Evolutionary conservation across 2,329 filamentous ascomycete species (phyloP), one percentile per base, ranked within the genome.

Genomic region (Acrocalymma vagum): DNA sequence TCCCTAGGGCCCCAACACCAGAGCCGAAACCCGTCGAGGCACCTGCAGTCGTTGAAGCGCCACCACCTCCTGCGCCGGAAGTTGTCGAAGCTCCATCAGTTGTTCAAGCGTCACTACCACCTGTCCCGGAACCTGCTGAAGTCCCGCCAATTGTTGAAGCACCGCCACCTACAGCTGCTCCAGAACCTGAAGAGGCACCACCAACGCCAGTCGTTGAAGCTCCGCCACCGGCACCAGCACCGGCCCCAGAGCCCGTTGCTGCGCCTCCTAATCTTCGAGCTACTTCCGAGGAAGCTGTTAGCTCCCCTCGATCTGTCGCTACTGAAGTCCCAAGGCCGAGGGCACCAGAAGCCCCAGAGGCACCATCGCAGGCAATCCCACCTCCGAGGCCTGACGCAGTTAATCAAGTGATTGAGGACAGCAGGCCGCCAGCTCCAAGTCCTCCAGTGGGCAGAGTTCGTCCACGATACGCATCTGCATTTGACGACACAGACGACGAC

Each of bases 381-480:
- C 41, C 49, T 33, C 42, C 55, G 56, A 48, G 58, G 49, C 34
- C 45, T 13, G 33, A 36, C 18, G 55, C 50, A 30, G 30, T 49
- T 25, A 51, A 50, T 33, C 53, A 55, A 38, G 24, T 51, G 28
- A 21, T 63, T 14, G 62, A 67, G 41, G 62, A 65, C 16, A 51
- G 48, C 29, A 58, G 64, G 52, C 65, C 65, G 14, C 60, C 65
- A 37, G 63, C 65, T 41, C 65, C 65, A 20, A 64, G 61, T 38
- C 64, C 65, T 39, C 65, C 66, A 28, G 42, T 65, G 17, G 55
- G 55, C 36, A 59, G 53, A 52, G 51, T 38, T 18, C 60, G 62
- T 32, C 53, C 57, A 25, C 62, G 63, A 43, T 56, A 65, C 42
- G 49, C 52, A 8, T 41, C 60, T 38, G 57, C 63, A 32, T 66